phyloP scores from a whole-genome alignment of 2,329 filamentous ascomycete genomes.

The Scedosporium dehoogii region DNA sequence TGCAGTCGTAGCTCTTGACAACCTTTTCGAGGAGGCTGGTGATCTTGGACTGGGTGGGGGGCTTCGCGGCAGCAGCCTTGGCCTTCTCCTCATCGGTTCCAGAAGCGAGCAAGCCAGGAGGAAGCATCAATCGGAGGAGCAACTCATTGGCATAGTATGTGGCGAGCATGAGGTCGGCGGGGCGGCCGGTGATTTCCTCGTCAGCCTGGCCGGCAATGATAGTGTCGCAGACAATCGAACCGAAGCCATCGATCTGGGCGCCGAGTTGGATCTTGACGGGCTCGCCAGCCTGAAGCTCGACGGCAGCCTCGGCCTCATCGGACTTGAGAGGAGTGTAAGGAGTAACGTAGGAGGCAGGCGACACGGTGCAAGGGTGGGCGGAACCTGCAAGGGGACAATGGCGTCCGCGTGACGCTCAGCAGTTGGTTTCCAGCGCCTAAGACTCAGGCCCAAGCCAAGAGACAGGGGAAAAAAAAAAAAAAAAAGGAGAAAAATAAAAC shows the following conservation, averaged over 20 bases:
- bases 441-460: background rate
- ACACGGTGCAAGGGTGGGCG: constrained; percentile 89
- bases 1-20: constrained; percentile 82
- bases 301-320: constrained; percentile 74
- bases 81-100: constrained; percentile 93
- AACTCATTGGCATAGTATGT: constrained; percentile 95
- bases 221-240: constrained; percentile 91
- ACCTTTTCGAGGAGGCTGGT: constrained; percentile 84
- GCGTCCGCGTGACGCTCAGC: background rate
- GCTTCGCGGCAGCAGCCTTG: constrained; percentile 74
- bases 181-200: constrained; percentile 60
- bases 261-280: constrained; percentile 97
- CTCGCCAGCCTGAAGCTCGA: constrained; percentile 74
- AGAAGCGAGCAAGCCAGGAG: constrained; percentile 72
- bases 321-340: constrained; percentile 89
- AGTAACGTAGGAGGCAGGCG: constrained; percentile 86
- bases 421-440: background rate
- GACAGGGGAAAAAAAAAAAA: background rate
- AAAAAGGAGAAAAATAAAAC: background rate
- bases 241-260: constrained; percentile 95
- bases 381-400: constrained; percentile 47
- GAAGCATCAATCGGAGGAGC: constrained; percentile 80
- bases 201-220: constrained; percentile 61
- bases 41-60: constrained; percentile 78
- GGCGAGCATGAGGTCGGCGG: constrained; percentile 80